Evolutionary conservation across 805 yeast species (phyloP).

Genomic region (Yamadazyma scolyti): DNA sequence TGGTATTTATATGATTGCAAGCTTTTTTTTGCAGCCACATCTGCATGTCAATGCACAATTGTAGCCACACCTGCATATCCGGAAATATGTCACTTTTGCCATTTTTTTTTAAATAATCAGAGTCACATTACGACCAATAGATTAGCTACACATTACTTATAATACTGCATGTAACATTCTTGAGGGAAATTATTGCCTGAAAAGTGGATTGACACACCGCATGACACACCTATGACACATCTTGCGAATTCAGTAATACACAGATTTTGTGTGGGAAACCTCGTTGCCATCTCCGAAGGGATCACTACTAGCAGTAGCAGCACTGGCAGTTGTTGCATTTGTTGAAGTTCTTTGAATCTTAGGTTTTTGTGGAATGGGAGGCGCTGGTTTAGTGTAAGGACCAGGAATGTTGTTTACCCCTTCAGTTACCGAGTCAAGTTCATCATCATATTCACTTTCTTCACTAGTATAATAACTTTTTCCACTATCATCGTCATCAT

Average conservation of each 20-base stretch:
- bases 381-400: conserved; percentile 18
- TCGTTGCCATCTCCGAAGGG: conserved; percentile 38
- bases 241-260: conserved; percentile 18
- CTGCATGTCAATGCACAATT: too few species aligned
- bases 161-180: too few species aligned
- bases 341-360: conserved; percentile 19
- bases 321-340: conserved; percentile 20
- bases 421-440: conserved; percentile 15
- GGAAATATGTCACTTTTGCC: too few species aligned
- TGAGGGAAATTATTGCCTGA: too few species aligned
- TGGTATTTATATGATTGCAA: too few species aligned
- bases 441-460: conserved; percentile 22
- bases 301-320: conserved; percentile 26
- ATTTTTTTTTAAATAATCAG: too few species aligned
- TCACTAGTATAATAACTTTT: conserved; percentile 38
- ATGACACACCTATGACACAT: too few species aligned
- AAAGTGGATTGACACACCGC: too few species aligned
- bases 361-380: conserved; percentile 26
- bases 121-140: too few species aligned
- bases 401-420: conserved; percentile 9
- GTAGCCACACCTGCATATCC: too few species aligned
- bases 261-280: conserved; percentile 11
- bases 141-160: too few species aligned
- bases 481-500: conserved; percentile 28
- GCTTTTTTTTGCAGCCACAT: too few species aligned